Evolutionary conservation across 1,139 yeast species (phyloP), one percentile per base, ranked within the genome.

Genomic region (Kluyveromyces marxianus): DNA sequence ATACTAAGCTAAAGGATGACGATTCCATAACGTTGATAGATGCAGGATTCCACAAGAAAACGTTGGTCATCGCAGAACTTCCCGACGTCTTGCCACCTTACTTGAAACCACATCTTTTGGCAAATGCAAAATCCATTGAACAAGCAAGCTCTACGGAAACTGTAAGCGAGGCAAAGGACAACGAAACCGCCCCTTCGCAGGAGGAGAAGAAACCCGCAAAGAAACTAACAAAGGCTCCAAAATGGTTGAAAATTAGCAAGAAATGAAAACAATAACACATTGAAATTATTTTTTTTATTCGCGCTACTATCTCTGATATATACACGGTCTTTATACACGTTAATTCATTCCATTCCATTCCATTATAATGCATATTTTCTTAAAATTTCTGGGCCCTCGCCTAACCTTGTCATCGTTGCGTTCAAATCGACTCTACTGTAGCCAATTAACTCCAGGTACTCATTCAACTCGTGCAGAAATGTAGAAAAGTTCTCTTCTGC

Each of bases 191-290:
- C 24, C 7, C 5, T 6, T 24, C 7, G 5, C 28, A 4, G 8
- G 29, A 4, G 14, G 34, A 44, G 33, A 45, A 50, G 29, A 51
- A 45, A 24, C 37, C 55, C 4, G 42, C 54, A 25, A 58, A 57
- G 34, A 62, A 59, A 39, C 25, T 40, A 4, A 27, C 34, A 5
- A 40, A 40, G 38, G 49, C 65, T 8, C 70, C 72, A 21, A 67
- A 66, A 48, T 68, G 72, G 70, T 50, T 69, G 39, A 67, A 62
- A 44, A 44, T 68, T 28, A 61, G 69, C 25, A 68, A 67, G 45
- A 66, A 65, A 51, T 65, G 52, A 49, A 35, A 10, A 10, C 34
- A 29, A 29, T 29, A 29, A 29, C 31, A 8, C 7, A 29, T 29
- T 29, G 31, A 29, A 29, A 29, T 29, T 8, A 10, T 35, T n/a